Conservation (phyloP, 169 alveolate species). For the Eimeria acervulina region DNA sequence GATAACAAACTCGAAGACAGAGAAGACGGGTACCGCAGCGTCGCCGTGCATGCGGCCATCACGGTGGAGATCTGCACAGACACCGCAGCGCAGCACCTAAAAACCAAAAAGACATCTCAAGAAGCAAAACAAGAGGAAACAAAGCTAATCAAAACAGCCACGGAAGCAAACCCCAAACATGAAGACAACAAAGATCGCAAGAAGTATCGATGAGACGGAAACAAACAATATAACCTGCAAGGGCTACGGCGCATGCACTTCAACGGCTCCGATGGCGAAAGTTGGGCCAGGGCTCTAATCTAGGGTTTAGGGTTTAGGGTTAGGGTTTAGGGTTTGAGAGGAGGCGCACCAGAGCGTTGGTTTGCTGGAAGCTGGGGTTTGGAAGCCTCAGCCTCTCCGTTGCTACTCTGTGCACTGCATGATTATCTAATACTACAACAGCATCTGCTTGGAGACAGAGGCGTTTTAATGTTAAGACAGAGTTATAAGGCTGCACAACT, state of each 20-base stretch:
- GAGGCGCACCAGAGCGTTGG: constrained; percentile 83
- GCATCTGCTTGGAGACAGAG: constrained; percentile 95
- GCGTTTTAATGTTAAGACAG: constrained; percentile 93
- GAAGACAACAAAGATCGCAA: too few species aligned
- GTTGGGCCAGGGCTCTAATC: too few species aligned
- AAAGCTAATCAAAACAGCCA: too few species aligned
- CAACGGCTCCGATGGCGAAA: too few species aligned
- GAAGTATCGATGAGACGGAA: too few species aligned
- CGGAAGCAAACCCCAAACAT: too few species aligned
- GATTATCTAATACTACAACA: constrained; percentile 98
- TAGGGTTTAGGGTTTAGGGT: neutral
- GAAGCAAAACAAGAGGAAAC: too few species aligned
- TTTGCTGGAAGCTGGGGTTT: constrained; percentile 90
- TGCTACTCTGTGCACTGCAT: constrained; percentile 98
- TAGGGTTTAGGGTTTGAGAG: neutral
- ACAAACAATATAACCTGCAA: too few species aligned
- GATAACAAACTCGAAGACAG: constrained; percentile 98
- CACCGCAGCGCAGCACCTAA: neutral
- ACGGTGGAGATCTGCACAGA: constrained; percentile 88
- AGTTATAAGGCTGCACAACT: constrained; percentile 99
- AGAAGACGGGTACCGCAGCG: constrained; percentile 97
- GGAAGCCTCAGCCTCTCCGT: constrained; percentile 92
- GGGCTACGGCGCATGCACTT: too few species aligned
- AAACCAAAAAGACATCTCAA: neutral
- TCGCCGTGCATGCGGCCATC: constrained; percentile 97